phyloP scores from a whole-genome alignment of 169 alveolate genomes.

The Perkinsus marinus region DNA sequence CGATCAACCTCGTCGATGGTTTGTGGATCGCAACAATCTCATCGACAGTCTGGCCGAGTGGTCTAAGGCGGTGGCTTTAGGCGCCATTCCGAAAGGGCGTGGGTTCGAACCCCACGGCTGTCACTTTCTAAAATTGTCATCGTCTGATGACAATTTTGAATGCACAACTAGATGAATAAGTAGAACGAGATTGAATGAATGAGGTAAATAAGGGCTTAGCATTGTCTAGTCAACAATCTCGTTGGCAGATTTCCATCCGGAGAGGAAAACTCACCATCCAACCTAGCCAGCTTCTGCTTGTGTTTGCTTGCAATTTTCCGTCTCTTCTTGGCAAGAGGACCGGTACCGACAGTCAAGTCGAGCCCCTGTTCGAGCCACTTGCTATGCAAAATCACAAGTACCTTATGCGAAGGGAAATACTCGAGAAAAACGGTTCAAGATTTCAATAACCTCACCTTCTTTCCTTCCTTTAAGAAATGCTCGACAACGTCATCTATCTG shows the following conservation, averaged over 20 bases:
- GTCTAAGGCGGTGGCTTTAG: background rate
- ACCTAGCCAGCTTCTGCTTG: background rate
- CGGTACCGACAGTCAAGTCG: background rate
- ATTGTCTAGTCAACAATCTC: no score
- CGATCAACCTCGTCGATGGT: no score
- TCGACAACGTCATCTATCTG: background rate
- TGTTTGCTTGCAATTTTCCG: background rate
- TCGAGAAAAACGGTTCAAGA: background rate
- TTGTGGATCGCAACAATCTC: background rate
- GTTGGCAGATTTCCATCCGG: no score
- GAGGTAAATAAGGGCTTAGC: no score
- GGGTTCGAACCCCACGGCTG: background rate
- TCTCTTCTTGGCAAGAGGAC: background rate
- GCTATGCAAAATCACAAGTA: background rate
- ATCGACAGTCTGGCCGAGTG: background rate
- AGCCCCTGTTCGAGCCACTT: background rate
- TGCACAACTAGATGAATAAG: no score
- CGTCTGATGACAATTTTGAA: no score
- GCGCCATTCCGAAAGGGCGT: background rate
- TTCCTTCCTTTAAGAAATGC: background rate
- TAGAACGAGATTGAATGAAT: no score
- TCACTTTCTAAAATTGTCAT: background rate
- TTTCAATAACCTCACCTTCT: background rate
- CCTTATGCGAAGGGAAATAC: background rate
- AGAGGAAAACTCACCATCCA: background rate